Conservation (phyloP, 768 basidiomycete species). For the Hygrophorus pudorinus region DNA sequence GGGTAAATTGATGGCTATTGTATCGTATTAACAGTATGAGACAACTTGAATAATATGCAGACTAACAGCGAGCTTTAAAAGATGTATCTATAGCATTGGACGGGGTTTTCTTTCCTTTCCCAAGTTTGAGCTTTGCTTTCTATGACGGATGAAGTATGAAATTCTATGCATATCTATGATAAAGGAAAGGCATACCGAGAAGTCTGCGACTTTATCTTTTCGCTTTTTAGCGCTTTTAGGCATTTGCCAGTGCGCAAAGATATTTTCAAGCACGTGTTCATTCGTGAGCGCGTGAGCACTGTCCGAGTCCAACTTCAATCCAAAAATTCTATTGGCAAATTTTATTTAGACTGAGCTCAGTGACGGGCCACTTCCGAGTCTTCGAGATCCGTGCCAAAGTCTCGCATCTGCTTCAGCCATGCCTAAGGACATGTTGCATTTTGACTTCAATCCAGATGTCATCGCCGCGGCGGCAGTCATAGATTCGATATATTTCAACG, state of each 20-base stretch:
- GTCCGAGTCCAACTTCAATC: too few species aligned
- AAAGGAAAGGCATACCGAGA: constrained; percentile 41
- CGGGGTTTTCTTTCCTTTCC: constrained; percentile 80
- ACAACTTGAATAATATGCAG: neutral
- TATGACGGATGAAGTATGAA: constrained; percentile 23
- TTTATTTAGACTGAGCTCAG: too few species aligned
- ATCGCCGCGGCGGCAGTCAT: too few species aligned
- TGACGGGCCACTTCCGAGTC: too few species aligned
- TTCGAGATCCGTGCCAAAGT: too few species aligned
- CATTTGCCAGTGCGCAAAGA: constrained; percentile 37
- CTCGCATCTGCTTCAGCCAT: too few species aligned
- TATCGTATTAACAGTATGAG: constrained; percentile 9
- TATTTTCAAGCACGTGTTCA: too few species aligned
- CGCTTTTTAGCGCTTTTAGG: constrained; percentile 83
- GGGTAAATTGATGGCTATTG: constrained; percentile 79
- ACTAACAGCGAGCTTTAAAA: constrained; percentile 87
- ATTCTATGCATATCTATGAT: neutral
- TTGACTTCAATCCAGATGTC: too few species aligned
- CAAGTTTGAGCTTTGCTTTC: constrained; percentile 96
- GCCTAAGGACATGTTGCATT: too few species aligned
- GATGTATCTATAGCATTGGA: constrained; percentile 91
- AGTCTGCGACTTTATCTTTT: constrained; percentile 83
- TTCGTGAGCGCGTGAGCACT: too few species aligned
- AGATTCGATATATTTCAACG: too few species aligned
- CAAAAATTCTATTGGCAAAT: too few species aligned